Evolutionary conservation across 2,329 filamentous ascomycete species (phyloP).

Genomic region (Nothophaeocryptopus gaeumannii): DNA sequence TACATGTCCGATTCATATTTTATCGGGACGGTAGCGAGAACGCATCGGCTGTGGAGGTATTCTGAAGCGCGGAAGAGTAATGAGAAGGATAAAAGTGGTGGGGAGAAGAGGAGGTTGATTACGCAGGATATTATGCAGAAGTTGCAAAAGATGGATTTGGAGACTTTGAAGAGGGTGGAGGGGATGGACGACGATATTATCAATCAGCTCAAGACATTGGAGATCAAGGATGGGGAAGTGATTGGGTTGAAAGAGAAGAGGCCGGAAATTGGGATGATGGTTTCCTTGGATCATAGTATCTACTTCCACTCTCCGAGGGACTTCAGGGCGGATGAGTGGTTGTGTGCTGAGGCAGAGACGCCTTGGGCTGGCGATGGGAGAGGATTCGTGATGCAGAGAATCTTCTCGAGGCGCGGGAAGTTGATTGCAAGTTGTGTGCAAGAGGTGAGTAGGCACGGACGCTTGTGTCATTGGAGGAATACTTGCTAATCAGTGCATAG

Average conservation of each 20-base stretch:
- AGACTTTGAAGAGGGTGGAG: conserved; percentile 41
- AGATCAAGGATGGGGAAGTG: conserved; percentile 38
- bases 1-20: conserved; percentile 90
- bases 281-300: conserved; percentile 70
- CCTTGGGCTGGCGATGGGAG: conserved; percentile 77
- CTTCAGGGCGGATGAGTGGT: conserved; percentile 64
- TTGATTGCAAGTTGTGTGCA: conserved; percentile 77
- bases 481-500: conserved; percentile 35
- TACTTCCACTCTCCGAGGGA: conserved; percentile 53
- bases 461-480: neutral
- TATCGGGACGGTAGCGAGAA: conserved; percentile 79
- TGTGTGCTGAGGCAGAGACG: conserved; percentile 75
- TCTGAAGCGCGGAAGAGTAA: conserved; percentile 36
- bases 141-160: conserved; percentile 45
- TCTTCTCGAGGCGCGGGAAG: conserved; percentile 68
- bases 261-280: conserved; percentile 76
- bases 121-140: conserved; percentile 45
- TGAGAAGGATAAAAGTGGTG: conserved; percentile 14
- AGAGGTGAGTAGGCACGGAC: conserved; percentile 55
- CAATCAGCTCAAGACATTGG: conserved; percentile 45
- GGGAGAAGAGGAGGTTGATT: conserved; percentile 23
- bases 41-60: conserved; percentile 78
- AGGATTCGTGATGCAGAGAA: conserved; percentile 71
- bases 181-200: conserved; percentile 53
- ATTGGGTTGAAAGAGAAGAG: conserved; percentile 52